A percentile compares a stretch with the other conserved stretches of the same genome.
Conservation (phyloP, 2,329 filamentous ascomycete genomes). For the Phyllosticta citribraziliensis region DNA sequence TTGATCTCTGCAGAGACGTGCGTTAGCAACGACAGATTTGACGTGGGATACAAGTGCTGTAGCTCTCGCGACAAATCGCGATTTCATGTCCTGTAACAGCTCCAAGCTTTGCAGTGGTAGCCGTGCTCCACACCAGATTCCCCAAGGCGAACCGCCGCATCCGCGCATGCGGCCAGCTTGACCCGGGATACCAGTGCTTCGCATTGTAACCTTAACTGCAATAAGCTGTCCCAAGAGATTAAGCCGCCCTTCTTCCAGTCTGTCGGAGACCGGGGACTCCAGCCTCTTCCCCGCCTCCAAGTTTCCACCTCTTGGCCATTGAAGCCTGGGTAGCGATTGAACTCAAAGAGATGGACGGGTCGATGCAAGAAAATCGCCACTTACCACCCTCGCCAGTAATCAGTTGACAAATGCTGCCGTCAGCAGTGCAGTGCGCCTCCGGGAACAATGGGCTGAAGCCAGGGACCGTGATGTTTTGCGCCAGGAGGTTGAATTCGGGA, state of each 20-base stretch:
- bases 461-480: conserved; percentile 47
- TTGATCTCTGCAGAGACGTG: conserved; percentile 51
- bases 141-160: not conserved
- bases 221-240: not conserved
- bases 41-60: not conserved
- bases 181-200: not conserved
- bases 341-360: not conserved
- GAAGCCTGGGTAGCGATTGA: not conserved
- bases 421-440: conserved; percentile 51
- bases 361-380: not conserved
- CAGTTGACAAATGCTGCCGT: conserved; percentile 56
- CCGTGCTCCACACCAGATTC: not conserved
- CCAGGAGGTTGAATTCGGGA: conserved; percentile 46
- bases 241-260: not conserved
- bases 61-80: not conserved
- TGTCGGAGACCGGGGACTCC: not conserved
- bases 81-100: not conserved
- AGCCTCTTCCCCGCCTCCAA: not conserved
- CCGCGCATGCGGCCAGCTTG: not conserved
- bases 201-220: not conserved
- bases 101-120: not conserved
- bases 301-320: not conserved
- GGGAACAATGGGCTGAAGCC: conserved; percentile 59
- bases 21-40: not conserved
- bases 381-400: conserved; percentile 48